Evolutionary conservation across 2,329 filamentous ascomycete genomes (phyloP), one percentile per base, ranked within the genome.

Genomic region (Lasiodiplodia sp.): DNA sequence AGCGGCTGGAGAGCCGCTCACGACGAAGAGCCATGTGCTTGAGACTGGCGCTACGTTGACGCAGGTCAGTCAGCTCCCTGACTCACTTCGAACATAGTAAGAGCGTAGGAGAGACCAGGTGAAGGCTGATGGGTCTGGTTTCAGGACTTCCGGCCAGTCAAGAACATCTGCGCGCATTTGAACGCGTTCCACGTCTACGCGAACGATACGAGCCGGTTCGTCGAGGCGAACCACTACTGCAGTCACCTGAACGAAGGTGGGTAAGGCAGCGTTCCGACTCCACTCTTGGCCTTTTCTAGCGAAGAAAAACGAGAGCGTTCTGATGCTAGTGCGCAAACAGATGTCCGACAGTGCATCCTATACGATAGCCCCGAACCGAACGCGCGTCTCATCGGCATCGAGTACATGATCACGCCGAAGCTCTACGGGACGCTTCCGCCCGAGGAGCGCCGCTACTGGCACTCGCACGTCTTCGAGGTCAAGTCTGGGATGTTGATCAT

Each of bases 151-250:
- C 82, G 85, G 0, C 92, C 93, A 0, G 80, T 93, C 7, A 90
- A 92, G 74, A 87, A 88, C 66, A 86, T 96, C 60, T 96, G 93
- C 79, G 92, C 92, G 0, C 92, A 95, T 75, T 84, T 97, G 1
- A 94, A 96, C 74, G 93, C 92, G n/a, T 94, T 94, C 75, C 93
- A 96, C 75, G 88, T 90, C 58, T 96, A 96, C 75, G 90, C 89
- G n/a, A 85, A 88, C 31, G 91, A 95, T 56, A 88, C 89, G 0
- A 85, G 82, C 1, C 88, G 91, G 16, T 85, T 83, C 49, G 89
- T 96, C 1, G 92, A 96, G 77, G 83, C 92, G 0, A 94, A 96
- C 75, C 93, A 96, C 78, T 97, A 96, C 80, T 97, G 93, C 77
- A 86, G 90, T 0, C 92, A 96, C 74, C 74, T 96, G 4, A 93